phyloP scores from a whole-genome alignment of 768 basidiomycete species.

The Termitomyces sp. region DNA sequence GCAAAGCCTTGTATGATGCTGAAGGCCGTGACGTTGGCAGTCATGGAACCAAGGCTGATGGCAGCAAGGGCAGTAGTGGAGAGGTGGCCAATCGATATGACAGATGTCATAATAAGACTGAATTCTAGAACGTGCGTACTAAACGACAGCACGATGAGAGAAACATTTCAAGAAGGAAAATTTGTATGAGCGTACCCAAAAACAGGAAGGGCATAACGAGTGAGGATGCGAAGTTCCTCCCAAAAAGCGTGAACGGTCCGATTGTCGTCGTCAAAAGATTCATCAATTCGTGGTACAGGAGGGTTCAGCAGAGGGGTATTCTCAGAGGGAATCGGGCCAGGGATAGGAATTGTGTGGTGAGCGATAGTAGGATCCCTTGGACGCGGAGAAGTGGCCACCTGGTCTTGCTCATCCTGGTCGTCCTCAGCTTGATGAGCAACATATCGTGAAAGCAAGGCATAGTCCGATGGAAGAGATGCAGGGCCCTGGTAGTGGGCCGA shows the following conservation, averaged over 20 bases:
- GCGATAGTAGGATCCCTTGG: slow-evolving; percentile 11
- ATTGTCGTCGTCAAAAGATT: slow-evolving; percentile 31
- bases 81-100: slow-evolving; percentile 86
- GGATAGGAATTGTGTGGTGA: slow-evolving; percentile 12
- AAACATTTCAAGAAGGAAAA: too few relatives aligned
- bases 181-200: slow-evolving; percentile 45
- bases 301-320: slow-evolving; percentile 56
- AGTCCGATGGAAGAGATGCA: slow-evolving; percentile 62
- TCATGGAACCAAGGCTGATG: slow-evolving; percentile 70
- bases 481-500: slow-evolving; percentile 55
- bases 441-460: slow-evolving; percentile 55
- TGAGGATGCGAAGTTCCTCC: slow-evolving; percentile 57
- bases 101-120: slow-evolving; percentile 77
- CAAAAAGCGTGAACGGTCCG: slow-evolving; percentile 33
- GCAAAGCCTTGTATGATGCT: slow-evolving; percentile 80
- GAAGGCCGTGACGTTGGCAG: slow-evolving; percentile 67
- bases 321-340: slow-evolving; percentile 29
- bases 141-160: too few relatives aligned
- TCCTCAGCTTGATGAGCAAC: slow-evolving; percentile 25
- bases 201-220: slow-evolving; percentile 65
- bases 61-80: slow-evolving; percentile 89
- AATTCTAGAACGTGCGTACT: slow-evolving; percentile 80
- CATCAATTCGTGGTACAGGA: slow-evolving; percentile 34
- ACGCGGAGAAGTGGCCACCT: neutral
- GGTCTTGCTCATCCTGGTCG: slow-evolving; percentile 3